Percentiles rank a stretch among this genome's conserved stretches.
These are phyloP conservation scores for Nemania sp. DNA, from an alignment of 2,329 filamentous ascomycete genomes.

Conservation along the genomic window DNA sequence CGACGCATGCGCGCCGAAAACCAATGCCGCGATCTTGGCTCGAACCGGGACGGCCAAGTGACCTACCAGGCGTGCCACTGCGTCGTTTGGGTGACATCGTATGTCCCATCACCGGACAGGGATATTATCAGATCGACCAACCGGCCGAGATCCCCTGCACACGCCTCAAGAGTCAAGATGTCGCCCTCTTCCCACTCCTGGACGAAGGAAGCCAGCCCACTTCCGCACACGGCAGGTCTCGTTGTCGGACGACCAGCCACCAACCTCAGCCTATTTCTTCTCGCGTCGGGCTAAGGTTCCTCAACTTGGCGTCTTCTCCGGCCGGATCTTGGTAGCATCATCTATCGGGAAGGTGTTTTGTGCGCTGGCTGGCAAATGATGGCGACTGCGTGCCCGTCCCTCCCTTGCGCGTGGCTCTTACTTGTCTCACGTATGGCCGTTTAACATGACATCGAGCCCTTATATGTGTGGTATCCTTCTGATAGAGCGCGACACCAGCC, in stretches of 20 bases:
- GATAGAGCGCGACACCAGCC: constrained; percentile 4
- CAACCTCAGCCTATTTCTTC: constrained; percentile 8
- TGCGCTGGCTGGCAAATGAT: neutral
- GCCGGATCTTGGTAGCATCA: constrained; percentile 1
- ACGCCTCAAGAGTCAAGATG: constrained; percentile 1
- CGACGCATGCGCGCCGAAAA: constrained; percentile 20
- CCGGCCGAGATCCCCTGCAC: constrained; percentile 29
- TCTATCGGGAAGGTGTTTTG: constrained; percentile 32
- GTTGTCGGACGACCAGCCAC: too few species aligned
- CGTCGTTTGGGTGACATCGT: neutral
- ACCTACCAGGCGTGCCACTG: constrained; percentile 14
- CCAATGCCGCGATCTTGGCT: constrained; percentile 7
- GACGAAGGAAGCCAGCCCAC: neutral
- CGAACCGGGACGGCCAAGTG: constrained; percentile 13
- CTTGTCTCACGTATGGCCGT: constrained; percentile 9
- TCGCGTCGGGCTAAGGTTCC: neutral
- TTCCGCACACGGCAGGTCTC: constrained; percentile 26
- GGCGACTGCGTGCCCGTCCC: constrained; percentile 2
- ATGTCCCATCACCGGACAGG: constrained; percentile 6
- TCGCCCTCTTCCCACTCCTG: constrained; percentile 1
- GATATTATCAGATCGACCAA: constrained; percentile 4
- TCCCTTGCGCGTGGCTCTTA: constrained; percentile 21
- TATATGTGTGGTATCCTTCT: constrained; percentile 16
- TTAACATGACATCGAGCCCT: constrained; percentile 25
- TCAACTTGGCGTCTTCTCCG: neutral